Evolutionary conservation across 169 alveolate genomes (phyloP).

Genomic region (Plasmodium vivax): DNA sequence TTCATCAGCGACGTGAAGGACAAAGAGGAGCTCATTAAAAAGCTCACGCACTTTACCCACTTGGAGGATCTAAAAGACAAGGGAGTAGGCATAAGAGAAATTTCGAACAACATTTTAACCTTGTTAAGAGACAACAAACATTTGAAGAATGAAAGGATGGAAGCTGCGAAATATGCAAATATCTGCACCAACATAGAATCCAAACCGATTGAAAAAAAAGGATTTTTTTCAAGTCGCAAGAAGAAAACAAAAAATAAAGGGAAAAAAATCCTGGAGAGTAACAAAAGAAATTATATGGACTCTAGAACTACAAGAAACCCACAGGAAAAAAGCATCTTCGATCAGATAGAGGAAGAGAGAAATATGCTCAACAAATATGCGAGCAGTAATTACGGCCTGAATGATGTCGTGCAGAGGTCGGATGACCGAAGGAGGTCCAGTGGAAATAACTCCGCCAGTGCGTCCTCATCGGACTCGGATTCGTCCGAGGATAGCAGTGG

Average conservation of each 20-base stretch:
- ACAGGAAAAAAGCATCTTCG: slow-evolving; percentile 18
- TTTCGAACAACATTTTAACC: slow-evolving; percentile 49
- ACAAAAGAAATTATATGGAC: slow-evolving; percentile 24
- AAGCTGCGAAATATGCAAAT: slow-evolving; percentile 74
- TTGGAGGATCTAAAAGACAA: slow-evolving; percentile 60
- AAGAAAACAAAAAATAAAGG: slow-evolving; percentile 23
- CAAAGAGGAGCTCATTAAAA: slow-evolving; percentile 49
- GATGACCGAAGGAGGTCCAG: not conserved
- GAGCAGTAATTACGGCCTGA: not conserved
- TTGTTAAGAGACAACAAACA: slow-evolving; percentile 36
- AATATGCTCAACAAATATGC: slow-evolving; percentile 19
- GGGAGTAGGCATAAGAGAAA: slow-evolving; percentile 66
- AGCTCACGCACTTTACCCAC: slow-evolving; percentile 55
- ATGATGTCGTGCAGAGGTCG: not conserved
- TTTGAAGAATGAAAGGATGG: slow-evolving; percentile 73
- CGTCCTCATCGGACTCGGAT: not conserved
- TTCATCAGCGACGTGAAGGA: slow-evolving; percentile 71
- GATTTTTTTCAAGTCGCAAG: slow-evolving; percentile 43
- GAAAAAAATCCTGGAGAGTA: slow-evolving; percentile 2
- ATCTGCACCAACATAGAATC: slow-evolving; percentile 62
- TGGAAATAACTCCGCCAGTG: not conserved
- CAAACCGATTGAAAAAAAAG: slow-evolving; percentile 46
- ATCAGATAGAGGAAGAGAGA: slow-evolving; percentile 63
- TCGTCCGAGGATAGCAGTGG: not conserved
- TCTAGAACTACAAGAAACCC: slow-evolving; percentile 2